phyloP scores from a whole-genome alignment of 2,329 filamentous ascomycete genomes.

The Colletotrichum sp. region DNA sequence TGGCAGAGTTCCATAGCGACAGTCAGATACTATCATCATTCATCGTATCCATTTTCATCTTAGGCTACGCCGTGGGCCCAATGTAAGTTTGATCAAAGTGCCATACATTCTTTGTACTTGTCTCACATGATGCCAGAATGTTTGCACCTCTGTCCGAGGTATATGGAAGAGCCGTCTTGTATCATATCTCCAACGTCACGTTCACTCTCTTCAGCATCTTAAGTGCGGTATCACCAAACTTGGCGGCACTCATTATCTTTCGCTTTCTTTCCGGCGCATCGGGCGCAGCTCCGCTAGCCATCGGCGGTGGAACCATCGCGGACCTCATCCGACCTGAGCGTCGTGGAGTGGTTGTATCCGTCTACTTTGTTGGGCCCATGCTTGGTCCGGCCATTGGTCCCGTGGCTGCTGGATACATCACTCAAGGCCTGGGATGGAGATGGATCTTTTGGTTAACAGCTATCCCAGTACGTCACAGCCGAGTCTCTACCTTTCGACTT shows the following conservation, averaged over 20 bases:
- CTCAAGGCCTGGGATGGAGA: slow-evolving; percentile 48
- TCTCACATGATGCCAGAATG: slow-evolving; percentile 30
- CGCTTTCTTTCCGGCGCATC: slow-evolving; percentile 32
- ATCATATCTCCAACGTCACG: slow-evolving; percentile 48
- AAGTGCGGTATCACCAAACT: slow-evolving; percentile 20
- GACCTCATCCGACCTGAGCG: slow-evolving; percentile 66
- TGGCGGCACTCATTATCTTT: slow-evolving; percentile 55
- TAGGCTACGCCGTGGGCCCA: slow-evolving; percentile 67
- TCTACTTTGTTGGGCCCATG: slow-evolving; percentile 47
- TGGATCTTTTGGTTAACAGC: slow-evolving; percentile 56
- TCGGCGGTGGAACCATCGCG: slow-evolving; percentile 70
- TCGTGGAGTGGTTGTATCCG: slow-evolving; percentile 61
- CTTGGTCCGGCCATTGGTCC: slow-evolving; percentile 53
- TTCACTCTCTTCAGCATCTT: slow-evolving; percentile 45
- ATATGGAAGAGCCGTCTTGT: slow-evolving; percentile 59
- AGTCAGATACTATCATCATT: slow-evolving; percentile 51
- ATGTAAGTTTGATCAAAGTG: slow-evolving; percentile 26
- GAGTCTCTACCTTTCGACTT: too few relatives aligned
- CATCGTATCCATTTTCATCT: slow-evolving; percentile 65
- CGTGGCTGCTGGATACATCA: slow-evolving; percentile 48
- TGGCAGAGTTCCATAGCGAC: slow-evolving; percentile 53
- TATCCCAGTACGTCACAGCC: too few relatives aligned
- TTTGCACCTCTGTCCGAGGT: slow-evolving; percentile 66
- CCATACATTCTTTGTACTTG: background rate
- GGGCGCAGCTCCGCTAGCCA: background rate